Percentiles rank a stretch among this genome's conserved stretches.
phyloP scores from a whole-genome alignment of 306 rosid species.

The Cercis canadensis region DNA sequence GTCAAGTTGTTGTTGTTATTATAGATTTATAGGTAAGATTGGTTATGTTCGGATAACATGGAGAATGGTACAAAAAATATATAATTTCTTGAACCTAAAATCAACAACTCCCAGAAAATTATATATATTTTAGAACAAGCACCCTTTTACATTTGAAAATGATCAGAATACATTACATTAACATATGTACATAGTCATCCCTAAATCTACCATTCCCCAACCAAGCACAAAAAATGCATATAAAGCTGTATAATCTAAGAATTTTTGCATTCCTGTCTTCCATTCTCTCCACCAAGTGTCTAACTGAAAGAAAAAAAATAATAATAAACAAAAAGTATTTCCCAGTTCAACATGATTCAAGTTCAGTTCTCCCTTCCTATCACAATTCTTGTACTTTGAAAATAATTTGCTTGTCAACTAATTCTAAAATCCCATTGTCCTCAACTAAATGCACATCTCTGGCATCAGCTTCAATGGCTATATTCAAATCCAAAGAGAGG shows the following conservation, averaged over 20 bases:
- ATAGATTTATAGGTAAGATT: too few species aligned
- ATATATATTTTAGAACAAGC: background rate
- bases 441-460: conserved; percentile 23
- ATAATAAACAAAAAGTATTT: conserved; percentile 29
- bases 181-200: conserved; percentile 32
- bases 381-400: conserved; percentile 48
- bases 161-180: conserved; percentile 37
- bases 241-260: conserved; percentile 9
- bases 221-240: conserved; percentile 25
- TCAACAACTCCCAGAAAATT: background rate
- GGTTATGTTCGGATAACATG: too few species aligned
- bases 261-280: conserved; percentile 23
- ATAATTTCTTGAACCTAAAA: too few species aligned
- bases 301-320: conserved; percentile 26
- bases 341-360: conserved; percentile 35
- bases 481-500: conserved; percentile 70
- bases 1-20: too few species aligned
- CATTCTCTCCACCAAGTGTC: conserved; percentile 31
- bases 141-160: conserved; percentile 20
- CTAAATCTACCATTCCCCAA: conserved; percentile 26
- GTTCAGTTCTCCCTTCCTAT: background rate
- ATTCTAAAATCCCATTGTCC: conserved; percentile 50
- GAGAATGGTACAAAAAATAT: too few species aligned
- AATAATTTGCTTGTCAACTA: conserved; percentile 60
- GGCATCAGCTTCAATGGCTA: conserved; percentile 57